Conservation (phyloP, 2,329 filamentous ascomycete genomes). For the Beauveria brongniartii region DNA sequence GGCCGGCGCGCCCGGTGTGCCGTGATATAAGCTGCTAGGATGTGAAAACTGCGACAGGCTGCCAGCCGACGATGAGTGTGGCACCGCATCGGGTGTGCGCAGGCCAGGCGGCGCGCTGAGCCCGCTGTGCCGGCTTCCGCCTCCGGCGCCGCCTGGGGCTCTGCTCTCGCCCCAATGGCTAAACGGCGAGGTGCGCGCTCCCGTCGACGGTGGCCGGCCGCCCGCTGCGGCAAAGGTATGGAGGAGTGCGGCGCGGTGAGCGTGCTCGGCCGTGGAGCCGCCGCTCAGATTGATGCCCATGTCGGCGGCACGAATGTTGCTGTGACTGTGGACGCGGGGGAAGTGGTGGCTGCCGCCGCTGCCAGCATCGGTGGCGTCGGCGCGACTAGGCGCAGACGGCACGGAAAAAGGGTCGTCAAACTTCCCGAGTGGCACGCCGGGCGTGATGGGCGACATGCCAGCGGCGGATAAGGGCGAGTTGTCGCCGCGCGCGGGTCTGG, state of each 20-base stretch:
- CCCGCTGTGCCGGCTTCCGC: conserved; percentile 14
- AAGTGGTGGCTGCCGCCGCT: background rate
- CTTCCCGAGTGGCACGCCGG: background rate
- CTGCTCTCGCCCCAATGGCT: conserved; percentile 22
- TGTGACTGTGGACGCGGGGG: conserved; percentile 10
- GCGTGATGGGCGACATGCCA: conserved; percentile 7
- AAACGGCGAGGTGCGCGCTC: conserved; percentile 23
- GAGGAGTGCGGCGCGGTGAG: conserved; percentile 27
- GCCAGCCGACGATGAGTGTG: conserved; percentile 18
- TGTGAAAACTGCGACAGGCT: conserved; percentile 35
- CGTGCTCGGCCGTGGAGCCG: conserved; percentile 19
- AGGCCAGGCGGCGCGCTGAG: conserved; percentile 15
- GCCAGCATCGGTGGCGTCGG: background rate
- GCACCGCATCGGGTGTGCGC: conserved; percentile 15
- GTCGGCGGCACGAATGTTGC: conserved; percentile 12
- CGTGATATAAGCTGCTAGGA: conserved; percentile 41
- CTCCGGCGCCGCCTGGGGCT: conserved; percentile 1
- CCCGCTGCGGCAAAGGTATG: conserved; percentile 24
- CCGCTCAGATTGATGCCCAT: conserved; percentile 10
- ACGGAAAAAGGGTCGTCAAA: conserved; percentile 10
- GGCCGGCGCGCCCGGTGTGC: conserved; percentile 29
- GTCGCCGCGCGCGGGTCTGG: conserved; percentile 19
- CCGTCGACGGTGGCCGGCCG: background rate
- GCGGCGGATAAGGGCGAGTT: conserved; percentile 2
- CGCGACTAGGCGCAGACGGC: background rate